These are phyloP conservation scores for Coemansia sp. DNA, from an alignment of 192 early-diverging fungal species.

Conservation along the genomic window DNA sequence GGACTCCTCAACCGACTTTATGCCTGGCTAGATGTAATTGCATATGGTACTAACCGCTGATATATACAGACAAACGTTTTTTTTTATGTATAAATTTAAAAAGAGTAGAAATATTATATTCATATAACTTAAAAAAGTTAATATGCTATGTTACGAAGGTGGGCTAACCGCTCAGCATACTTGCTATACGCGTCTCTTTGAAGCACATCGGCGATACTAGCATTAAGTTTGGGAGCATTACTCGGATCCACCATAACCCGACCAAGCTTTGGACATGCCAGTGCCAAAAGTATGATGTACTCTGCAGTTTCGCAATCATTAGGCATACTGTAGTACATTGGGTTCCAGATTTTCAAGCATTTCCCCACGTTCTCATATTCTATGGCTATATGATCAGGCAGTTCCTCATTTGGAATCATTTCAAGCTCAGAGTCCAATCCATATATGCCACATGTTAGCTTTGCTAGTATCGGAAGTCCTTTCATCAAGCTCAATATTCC, in stretches of 20 bases:
- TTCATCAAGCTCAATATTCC: not conserved
- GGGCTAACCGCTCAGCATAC: not conserved
- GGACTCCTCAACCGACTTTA: conserved; percentile 68
- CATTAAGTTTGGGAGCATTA: not conserved
- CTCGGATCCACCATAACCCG: not conserved
- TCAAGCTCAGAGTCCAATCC: not conserved
- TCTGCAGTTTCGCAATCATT: not conserved
- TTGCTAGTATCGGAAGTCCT: not conserved
- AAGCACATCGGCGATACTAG: not conserved
- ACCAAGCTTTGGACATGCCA: not conserved
- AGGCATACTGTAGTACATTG: no score
- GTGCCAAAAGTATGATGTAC: not conserved
- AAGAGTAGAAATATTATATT: no score
- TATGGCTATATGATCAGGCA: not conserved
- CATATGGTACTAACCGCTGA: conserved; percentile 23
- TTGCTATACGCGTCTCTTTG: not conserved
- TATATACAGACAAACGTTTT: not conserved
- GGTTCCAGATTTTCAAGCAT: not conserved
- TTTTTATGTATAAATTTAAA: not conserved
- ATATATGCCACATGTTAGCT: not conserved
- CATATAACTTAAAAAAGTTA: not conserved
- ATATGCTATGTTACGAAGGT: not conserved
- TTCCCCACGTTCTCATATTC: not conserved
- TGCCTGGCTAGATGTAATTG: conserved; percentile 59
- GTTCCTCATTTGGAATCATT: not conserved